Evolutionary conservation across 495 filamentous ascomycete species (phyloP).

Genomic region (Aspergillus steynii): DNA sequence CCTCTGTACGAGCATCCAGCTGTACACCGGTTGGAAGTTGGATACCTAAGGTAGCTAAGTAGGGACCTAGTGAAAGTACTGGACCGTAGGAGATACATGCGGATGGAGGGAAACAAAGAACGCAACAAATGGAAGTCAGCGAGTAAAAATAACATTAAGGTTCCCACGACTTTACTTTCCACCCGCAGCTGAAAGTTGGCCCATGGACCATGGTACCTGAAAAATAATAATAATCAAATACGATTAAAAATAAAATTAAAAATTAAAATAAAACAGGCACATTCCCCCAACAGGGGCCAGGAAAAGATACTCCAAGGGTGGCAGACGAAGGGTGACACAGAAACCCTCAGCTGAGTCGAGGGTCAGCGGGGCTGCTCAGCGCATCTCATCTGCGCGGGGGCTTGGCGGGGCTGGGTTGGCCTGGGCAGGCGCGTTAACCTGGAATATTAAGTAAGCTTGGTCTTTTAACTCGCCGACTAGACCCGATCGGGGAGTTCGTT

Average conservation of each 20-base stretch:
- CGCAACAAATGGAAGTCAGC: too few relatives aligned
- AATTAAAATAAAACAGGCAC: not conserved
- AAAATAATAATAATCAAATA: not conserved
- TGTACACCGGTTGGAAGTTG: not conserved
- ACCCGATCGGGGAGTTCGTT: too few relatives aligned
- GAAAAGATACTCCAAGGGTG: too few relatives aligned
- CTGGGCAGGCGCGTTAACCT: slow-evolving; percentile 5
- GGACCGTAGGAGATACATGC: too few relatives aligned
- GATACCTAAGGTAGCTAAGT: not conserved
- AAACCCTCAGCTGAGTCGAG: not conserved
- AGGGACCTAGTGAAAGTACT: too few relatives aligned
- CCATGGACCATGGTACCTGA: not conserved
- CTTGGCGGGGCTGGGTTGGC: too few relatives aligned
- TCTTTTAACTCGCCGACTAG: too few relatives aligned
- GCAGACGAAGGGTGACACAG: not conserved
- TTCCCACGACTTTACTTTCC: not conserved
- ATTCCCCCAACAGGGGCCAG: not conserved
- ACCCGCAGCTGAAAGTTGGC: not conserved
- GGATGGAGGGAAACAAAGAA: not conserved
- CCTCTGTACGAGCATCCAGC: not conserved
- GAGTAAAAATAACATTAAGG: not conserved
- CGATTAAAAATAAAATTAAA: not conserved
- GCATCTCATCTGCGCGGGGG: not conserved
- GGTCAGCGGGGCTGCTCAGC: not conserved
- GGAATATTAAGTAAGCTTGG: slow-evolving; percentile 5